phyloP scores from a whole-genome alignment of 495 filamentous ascomycete genomes.

The Peziza echinospora region DNA sequence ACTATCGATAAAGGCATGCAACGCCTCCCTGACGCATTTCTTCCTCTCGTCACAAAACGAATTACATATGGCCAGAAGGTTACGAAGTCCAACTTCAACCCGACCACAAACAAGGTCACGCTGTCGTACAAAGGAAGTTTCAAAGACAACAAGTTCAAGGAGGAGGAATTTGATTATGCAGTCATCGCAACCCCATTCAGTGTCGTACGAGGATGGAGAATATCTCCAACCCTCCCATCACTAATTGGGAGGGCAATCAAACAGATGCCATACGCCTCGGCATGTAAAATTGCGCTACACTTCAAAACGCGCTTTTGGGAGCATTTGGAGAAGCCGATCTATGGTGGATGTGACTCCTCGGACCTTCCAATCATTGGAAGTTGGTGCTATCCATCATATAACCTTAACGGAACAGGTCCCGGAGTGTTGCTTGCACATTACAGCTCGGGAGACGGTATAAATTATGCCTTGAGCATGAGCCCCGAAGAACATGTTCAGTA shows the following conservation, averaged over 20 bases:
- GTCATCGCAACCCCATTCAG: slow-evolving; percentile 40
- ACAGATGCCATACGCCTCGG: slow-evolving; percentile 32
- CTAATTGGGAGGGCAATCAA: slow-evolving; percentile 36
- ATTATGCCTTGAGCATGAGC: slow-evolving; percentile 25
- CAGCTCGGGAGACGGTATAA: slow-evolving; percentile 24
- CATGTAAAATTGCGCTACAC: slow-evolving; percentile 45
- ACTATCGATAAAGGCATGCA: slow-evolving; percentile 44
- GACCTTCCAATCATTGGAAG: slow-evolving; percentile 37
- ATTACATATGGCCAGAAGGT: slow-evolving; percentile 34
- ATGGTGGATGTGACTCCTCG: slow-evolving; percentile 35
- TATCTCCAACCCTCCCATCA: slow-evolving; percentile 24
- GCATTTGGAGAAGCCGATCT: slow-evolving; percentile 35
- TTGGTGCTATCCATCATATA: slow-evolving; percentile 44
- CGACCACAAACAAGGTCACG: slow-evolving; percentile 24
- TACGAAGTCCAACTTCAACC: slow-evolving; percentile 24
- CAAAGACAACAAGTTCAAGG: slow-evolving; percentile 24
- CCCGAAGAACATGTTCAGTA: slow-evolving; percentile 33
- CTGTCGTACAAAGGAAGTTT: slow-evolving; percentile 28
- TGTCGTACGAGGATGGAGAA: slow-evolving; percentile 22
- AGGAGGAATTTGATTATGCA: slow-evolving; percentile 39
- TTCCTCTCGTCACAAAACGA: slow-evolving; percentile 32
- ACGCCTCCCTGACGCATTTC: slow-evolving; percentile 38
- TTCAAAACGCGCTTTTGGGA: slow-evolving; percentile 51
- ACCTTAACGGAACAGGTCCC: slow-evolving; percentile 37
- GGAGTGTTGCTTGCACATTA: slow-evolving; percentile 43